A percentile compares a stretch with the other conserved stretches of the same genome.
phyloP scores from a whole-genome alignment of 106 monocot genomes.

The Chionographis japonica region DNA sequence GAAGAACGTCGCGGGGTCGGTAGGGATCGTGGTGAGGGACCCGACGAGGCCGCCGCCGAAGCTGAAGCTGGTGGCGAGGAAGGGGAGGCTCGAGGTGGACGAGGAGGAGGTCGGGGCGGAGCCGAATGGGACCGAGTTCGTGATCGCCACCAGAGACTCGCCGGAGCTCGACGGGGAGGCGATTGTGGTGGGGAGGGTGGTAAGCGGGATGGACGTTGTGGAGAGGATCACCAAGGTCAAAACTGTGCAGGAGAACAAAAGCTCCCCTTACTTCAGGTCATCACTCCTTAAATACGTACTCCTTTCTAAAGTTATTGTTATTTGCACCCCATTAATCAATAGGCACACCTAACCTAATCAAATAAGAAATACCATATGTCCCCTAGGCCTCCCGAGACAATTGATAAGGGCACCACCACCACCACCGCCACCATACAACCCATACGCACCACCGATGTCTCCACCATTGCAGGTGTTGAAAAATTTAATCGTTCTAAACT shows the following conservation, averaged over 20 bases:
- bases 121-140: constrained; percentile 74
- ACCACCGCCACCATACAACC: too few species aligned
- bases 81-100: constrained; percentile 60
- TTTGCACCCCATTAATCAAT: too few species aligned
- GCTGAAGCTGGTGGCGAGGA: constrained; percentile 54
- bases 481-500: too few species aligned
- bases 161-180: constrained; percentile 44
- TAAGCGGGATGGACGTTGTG: constrained; percentile 65
- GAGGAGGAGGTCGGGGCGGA: constrained; percentile 45
- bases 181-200: constrained; percentile 50
- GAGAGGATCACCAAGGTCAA: constrained; percentile 43
- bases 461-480: too few species aligned
- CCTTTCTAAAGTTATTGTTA: neutral
- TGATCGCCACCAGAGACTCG: constrained; percentile 38
- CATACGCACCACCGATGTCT: too few species aligned
- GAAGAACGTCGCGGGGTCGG: constrained; percentile 32
- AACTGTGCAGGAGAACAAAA: constrained; percentile 61
- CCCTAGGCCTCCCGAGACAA: too few species aligned
- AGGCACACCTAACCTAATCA: too few species aligned
- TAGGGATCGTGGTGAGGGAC: constrained; percentile 56
- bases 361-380: too few species aligned
- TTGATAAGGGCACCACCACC: too few species aligned
- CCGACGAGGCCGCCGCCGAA: constrained; percentile 49
- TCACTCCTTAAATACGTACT: neutral
- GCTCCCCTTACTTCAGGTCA: constrained; percentile 73